A percentile compares a stretch with the other conserved stretches of the same genome.
These are phyloP conservation scores for Litsea cubeba DNA, from an alignment of 164 flowering plant genomes.

Conservation along the genomic window DNA sequence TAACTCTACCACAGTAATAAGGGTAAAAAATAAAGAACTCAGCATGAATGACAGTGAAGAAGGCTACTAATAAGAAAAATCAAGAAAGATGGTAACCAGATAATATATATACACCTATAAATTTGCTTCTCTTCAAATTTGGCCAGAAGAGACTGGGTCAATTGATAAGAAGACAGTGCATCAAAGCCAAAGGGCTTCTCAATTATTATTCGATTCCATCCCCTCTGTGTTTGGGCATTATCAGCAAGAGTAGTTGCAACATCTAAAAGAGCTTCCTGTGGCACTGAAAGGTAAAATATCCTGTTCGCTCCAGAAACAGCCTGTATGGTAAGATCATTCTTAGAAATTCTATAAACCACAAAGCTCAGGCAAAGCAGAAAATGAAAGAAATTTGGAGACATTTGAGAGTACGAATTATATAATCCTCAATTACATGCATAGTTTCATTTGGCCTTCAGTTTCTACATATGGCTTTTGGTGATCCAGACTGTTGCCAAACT, in stretches of 20 bases:
- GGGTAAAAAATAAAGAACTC: background rate
- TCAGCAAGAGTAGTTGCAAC: constrained; percentile 43
- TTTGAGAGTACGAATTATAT: too few relatives aligned
- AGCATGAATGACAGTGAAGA: background rate
- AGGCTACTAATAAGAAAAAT: background rate
- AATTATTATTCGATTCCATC: constrained; percentile 56
- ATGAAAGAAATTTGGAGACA: background rate
- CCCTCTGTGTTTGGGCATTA: constrained; percentile 42
- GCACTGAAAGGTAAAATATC: constrained; percentile 64
- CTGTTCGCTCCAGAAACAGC: constrained; percentile 43
- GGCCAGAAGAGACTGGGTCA: constrained; percentile 42
- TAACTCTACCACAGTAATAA: background rate
- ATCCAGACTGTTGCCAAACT: background rate
- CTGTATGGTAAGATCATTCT: constrained; percentile 40
- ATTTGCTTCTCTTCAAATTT: constrained; percentile 54
- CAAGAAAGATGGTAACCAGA: background rate
- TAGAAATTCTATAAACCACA: constrained; percentile 8
- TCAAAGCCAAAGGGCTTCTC: constrained; percentile 64
- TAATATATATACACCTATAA: constrained; percentile 35
- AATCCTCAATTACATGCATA: too few relatives aligned
- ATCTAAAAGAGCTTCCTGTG: constrained; percentile 59
- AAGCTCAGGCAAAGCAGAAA: background rate
- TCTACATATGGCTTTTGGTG: background rate
- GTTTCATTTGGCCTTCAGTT: background rate
- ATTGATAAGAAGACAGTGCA: constrained; percentile 30